These are phyloP conservation scores for Trifolium dubium DNA, from an alignment of 306 rosid genomes.

Conservation along the genomic window DNA sequence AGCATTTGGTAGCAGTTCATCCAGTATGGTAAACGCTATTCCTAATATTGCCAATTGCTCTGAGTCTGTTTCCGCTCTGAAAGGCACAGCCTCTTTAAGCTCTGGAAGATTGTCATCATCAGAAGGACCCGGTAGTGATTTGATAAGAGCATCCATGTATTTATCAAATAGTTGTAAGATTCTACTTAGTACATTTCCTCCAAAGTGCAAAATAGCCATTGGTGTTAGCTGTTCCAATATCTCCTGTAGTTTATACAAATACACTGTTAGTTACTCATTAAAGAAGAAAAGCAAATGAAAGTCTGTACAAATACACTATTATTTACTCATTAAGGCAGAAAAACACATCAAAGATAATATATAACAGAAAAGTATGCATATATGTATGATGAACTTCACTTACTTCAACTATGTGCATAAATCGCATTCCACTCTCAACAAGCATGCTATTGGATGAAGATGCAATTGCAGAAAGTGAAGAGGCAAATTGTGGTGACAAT, in stretches of 20 bases:
- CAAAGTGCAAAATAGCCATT: conserved; percentile 70
- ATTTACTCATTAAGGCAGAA: not conserved
- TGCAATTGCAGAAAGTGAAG: conserved; percentile 74
- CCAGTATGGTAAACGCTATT: conserved; percentile 85
- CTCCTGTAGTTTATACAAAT: conserved; percentile 64
- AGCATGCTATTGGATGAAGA: conserved; percentile 65
- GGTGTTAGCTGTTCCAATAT: conserved; percentile 88
- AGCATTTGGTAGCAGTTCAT: conserved; percentile 80
- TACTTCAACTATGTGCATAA: conserved; percentile 81
- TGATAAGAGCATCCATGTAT: conserved; percentile 87
- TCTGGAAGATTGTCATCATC: conserved; percentile 90
- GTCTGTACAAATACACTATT: not conserved
- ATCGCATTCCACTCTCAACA: conserved; percentile 80
- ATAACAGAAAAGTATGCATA: conserved; percentile 19
- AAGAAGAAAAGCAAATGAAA: conserved; percentile 20
- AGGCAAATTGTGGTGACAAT: conserved; percentile 67
- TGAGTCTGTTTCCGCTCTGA: conserved; percentile 93
- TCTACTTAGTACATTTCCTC: conserved; percentile 76
- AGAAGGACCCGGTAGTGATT: conserved; percentile 82
- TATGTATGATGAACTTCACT: conserved; percentile 48
- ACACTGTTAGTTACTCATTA: conserved; percentile 30
- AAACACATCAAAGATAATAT: conserved; percentile 12
- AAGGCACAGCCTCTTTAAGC: conserved; percentile 68
- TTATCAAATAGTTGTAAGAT: conserved; percentile 78
- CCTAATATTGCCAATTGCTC: conserved; percentile 93